Conservation (phyloP, 2,329 filamentous ascomycete species). For the Teratosphaeria zuluensis region DNA sequence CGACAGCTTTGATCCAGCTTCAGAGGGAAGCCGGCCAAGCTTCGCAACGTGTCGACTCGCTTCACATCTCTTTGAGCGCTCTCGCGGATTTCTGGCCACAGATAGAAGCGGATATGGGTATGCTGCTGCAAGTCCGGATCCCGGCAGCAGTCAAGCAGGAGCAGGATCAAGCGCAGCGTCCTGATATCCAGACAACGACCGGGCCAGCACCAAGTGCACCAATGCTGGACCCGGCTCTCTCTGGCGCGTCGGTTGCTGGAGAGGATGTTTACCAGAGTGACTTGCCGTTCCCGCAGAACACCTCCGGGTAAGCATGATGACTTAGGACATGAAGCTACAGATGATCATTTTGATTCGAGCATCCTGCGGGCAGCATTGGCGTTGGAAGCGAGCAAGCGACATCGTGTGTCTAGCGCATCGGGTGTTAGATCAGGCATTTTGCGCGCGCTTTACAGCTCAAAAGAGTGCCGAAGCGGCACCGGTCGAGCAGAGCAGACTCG, state of each 20-base stretch:
- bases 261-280: neutral
- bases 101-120: neutral
- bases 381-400: neutral
- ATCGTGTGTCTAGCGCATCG: neutral
- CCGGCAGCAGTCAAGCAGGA: neutral
- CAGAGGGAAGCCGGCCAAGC: neutral
- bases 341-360: neutral
- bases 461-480: neutral
- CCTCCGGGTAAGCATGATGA: neutral
- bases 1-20: neutral
- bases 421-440: neutral
- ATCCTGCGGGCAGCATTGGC: neutral
- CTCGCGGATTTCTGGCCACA: neutral
- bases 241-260: neutral
- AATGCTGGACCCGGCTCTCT: neutral
- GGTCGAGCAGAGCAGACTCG: neutral
- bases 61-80: neutral
- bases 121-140: neutral
- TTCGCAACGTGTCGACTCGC: neutral
- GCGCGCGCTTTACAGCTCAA: neutral
- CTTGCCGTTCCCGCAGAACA: neutral
- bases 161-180: neutral
- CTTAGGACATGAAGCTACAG: neutral
- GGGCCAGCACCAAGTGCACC: neutral
- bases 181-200: neutral